Evolutionary conservation across 140 eudicot genomes (phyloP).

Genomic region (Artemisia princeps): DNA sequence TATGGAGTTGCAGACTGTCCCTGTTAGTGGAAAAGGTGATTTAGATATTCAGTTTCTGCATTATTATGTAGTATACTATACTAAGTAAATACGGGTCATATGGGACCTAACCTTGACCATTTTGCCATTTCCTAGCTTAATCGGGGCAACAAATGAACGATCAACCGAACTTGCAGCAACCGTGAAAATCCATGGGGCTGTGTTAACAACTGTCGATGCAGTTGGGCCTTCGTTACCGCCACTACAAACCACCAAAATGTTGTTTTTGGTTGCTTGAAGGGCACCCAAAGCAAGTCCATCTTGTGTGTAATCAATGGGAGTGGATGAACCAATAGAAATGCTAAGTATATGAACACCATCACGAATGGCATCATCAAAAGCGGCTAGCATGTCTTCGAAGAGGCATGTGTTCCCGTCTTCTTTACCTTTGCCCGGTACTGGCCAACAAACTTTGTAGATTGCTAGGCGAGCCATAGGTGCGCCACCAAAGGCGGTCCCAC

Average conservation of each 20-base stretch:
- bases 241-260: conserved; percentile 66
- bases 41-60: conserved; percentile 14
- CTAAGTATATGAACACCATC: conserved; percentile 83
- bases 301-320: conserved; percentile 24
- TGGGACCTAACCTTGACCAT: conserved; percentile 37
- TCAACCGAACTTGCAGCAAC: conserved; percentile 92
- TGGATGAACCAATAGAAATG: conserved; percentile 56
- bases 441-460: conserved; percentile 88
- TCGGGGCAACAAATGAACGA: conserved; percentile 49
- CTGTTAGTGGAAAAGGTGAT: conserved; percentile 28
- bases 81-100: not conserved
- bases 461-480: conserved; percentile 77
- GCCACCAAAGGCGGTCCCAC: conserved; percentile 88
- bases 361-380: conserved; percentile 74
- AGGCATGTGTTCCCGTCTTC: conserved; percentile 73
- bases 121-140: conserved; percentile 61
- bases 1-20: conserved; percentile 75
- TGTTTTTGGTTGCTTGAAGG: conserved; percentile 59
- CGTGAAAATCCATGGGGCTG: conserved; percentile 87
- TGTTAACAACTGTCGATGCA: conserved; percentile 52
- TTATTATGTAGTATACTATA: not conserved
- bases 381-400: conserved; percentile 80
- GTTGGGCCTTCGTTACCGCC: conserved; percentile 83
- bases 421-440: conserved; percentile 57
- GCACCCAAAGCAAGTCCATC: conserved; percentile 89